Conservation (phyloP, 495 filamentous ascomycete species). For the Cercophora scortea region DNA sequence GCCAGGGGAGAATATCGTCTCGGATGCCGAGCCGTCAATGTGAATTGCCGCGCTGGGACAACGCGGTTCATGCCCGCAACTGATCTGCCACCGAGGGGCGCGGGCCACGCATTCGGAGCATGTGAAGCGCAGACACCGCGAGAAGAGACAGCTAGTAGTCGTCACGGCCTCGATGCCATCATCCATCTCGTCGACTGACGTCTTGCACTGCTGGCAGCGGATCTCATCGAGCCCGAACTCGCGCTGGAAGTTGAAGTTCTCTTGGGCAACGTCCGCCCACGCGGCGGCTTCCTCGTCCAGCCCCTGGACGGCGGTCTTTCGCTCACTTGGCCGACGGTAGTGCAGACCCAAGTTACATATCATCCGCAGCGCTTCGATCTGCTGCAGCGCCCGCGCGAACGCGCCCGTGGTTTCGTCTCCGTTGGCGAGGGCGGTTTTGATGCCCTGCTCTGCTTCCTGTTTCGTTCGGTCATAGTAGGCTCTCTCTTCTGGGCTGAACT, state of each 20-base stretch:
- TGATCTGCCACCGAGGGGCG: neutral
- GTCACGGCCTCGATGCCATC: neutral
- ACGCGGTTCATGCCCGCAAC: neutral
- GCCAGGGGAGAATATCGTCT: too few species aligned
- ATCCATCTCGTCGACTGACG: neutral
- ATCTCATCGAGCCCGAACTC: conserved; percentile 6
- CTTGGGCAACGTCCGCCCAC: conserved; percentile 16
- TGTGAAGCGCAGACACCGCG: conserved; percentile 1
- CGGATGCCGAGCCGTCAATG: conserved; percentile 3
- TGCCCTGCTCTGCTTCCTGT: conserved; percentile 8
- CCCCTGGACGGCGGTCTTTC: neutral
- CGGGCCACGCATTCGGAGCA: conserved; percentile 8
- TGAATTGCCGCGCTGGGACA: neutral
- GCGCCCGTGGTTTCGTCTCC: neutral
- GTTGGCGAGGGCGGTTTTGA: conserved; percentile 14
- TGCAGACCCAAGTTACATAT: conserved; percentile 32
- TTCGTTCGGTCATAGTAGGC: conserved; percentile 20
- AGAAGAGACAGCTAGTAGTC: neutral
- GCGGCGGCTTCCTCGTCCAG: neutral
- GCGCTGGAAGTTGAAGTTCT: conserved; percentile 15
- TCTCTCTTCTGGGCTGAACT: conserved; percentile 23
- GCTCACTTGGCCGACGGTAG: conserved; percentile 12
- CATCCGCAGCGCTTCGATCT: conserved; percentile 33
- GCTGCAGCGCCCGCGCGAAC: conserved; percentile 31
- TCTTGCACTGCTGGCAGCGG: neutral